These are phyloP conservation scores for Verticillium nubilum DNA, from an alignment of 2,329 filamentous ascomycete species.

Conservation along the genomic window DNA sequence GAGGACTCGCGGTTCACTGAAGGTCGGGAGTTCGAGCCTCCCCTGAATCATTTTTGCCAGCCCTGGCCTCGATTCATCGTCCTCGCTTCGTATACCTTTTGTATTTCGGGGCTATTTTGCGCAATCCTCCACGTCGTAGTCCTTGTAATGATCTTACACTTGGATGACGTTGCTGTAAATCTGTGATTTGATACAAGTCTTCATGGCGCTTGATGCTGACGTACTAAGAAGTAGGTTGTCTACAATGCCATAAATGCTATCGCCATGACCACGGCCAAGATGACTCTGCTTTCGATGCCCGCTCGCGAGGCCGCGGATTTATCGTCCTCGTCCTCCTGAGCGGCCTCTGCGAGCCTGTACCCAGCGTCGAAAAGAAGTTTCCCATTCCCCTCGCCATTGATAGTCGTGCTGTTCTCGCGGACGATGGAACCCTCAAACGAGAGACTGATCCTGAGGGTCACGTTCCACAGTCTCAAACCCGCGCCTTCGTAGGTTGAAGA, in stretches of 20 bases:
- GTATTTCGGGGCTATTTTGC: too few relatives aligned
- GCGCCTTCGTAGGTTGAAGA: not conserved
- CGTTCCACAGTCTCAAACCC: not conserved
- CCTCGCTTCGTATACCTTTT: too few relatives aligned
- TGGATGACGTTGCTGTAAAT: too few relatives aligned
- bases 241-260: not conserved
- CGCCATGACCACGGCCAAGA: not conserved
- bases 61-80: too few relatives aligned
- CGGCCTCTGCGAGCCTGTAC: not conserved
- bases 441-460: not conserved
- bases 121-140: too few relatives aligned
- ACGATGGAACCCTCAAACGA: slow-evolving; percentile 10
- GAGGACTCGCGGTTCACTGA: not conserved
- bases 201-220: too few relatives aligned
- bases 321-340: not conserved
- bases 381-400: not conserved
- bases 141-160: too few relatives aligned
- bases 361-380: not conserved
- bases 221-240: too few relatives aligned
- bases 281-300: not conserved
- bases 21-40: slow-evolving; percentile 2
- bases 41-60: slow-evolving; percentile 1
- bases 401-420: slow-evolving; percentile 10
- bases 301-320: not conserved
- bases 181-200: too few relatives aligned